Evolutionary conservation across 257 asterid genomes (phyloP).

Genomic region (Salvia splendens): DNA sequence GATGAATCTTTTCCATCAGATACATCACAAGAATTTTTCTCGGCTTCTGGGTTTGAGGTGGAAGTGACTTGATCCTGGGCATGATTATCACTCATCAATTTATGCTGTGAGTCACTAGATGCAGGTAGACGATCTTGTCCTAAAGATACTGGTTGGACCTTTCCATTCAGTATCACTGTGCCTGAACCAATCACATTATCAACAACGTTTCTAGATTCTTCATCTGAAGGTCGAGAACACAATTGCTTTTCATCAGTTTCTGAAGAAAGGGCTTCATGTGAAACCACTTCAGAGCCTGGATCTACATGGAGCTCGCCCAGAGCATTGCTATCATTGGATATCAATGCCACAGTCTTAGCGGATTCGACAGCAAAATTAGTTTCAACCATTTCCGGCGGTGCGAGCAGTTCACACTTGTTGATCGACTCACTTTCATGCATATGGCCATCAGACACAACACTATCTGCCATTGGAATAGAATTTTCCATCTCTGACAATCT

Average conservation of each 20-base stretch:
- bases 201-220: constrained; percentile 35
- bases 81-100: constrained; percentile 34
- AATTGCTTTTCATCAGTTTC: constrained; percentile 38
- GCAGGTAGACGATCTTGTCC: constrained; percentile 38
- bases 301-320: constrained; percentile 31
- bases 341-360: constrained; percentile 34
- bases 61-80: constrained; percentile 35
- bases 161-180: constrained; percentile 35
- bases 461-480: constrained; percentile 37
- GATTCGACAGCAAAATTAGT: constrained; percentile 30
- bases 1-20: constrained; percentile 40
- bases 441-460: constrained; percentile 37
- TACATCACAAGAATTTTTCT: constrained; percentile 38
- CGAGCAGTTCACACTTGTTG: constrained; percentile 38
- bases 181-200: constrained; percentile 34
- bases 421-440: constrained; percentile 35
- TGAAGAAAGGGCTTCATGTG: constrained; percentile 40
- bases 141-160: constrained; percentile 31
- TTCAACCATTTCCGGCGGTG: constrained; percentile 37
- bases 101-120: constrained; percentile 35
- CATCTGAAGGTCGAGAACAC: constrained; percentile 30
- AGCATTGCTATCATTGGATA: constrained; percentile 31
- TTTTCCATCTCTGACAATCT: constrained; percentile 58
- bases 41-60: constrained; percentile 39
- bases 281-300: constrained; percentile 39